Evolutionary conservation across 345 rosid species (phyloP).

Genomic region (Xanthoceras sorbifolium): DNA sequence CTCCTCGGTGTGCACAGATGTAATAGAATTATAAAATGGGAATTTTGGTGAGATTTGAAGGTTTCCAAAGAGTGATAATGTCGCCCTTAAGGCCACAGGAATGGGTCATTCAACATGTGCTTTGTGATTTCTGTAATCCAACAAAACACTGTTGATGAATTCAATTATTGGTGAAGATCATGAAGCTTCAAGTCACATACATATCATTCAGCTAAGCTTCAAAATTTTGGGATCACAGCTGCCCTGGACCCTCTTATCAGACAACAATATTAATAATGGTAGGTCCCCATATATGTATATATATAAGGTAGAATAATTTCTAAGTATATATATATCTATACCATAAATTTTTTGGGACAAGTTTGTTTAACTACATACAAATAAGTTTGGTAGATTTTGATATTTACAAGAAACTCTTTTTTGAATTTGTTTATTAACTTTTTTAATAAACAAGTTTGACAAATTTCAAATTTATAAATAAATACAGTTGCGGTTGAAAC

Average conservation of each 20-base stretch:
- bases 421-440: too few species aligned
- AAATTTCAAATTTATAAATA: too few species aligned
- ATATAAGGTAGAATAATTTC: background rate
- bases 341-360: too few species aligned
- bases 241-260: background rate
- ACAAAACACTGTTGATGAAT: background rate
- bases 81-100: constrained; percentile 24
- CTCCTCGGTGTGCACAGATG: too few species aligned
- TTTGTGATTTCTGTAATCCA: constrained; percentile 15
- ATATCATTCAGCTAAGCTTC: constrained; percentile 21
- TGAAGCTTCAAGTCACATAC: background rate
- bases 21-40: constrained; percentile 1
- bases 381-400: background rate
- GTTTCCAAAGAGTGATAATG: constrained; percentile 11
- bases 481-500: too few species aligned
- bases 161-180: constrained; percentile 29
- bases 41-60: background rate
- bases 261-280: constrained; percentile 23
- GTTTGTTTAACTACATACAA: background rate
- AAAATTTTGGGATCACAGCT: constrained; percentile 16
- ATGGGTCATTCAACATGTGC: constrained; percentile 28
- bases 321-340: too few species aligned
- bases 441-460: too few species aligned
- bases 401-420: too few species aligned
- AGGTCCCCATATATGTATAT: constrained; percentile 12